These are phyloP conservation scores for Ogataea nitratoaversa DNA, from an alignment of 805 yeast genomes.

Conservation along the genomic window DNA sequence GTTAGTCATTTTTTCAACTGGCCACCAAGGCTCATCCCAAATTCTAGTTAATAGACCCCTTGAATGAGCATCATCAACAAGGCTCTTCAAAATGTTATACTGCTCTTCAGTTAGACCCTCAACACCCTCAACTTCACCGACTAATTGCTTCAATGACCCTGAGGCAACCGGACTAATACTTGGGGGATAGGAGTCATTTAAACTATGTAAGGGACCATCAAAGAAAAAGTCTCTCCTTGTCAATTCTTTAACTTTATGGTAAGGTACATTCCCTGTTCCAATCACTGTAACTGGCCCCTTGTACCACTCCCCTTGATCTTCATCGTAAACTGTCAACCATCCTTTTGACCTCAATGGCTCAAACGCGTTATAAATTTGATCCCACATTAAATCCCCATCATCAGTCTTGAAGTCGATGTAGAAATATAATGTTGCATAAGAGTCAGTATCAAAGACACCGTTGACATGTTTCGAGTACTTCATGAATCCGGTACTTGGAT, in stretches of 20 bases:
- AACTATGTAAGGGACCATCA: conserved; percentile 45
- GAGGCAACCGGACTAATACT: conserved; percentile 32
- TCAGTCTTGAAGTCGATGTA: conserved; percentile 61
- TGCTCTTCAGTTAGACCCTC: conserved; percentile 33
- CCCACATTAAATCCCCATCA: conserved; percentile 46
- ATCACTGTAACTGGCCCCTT: conserved; percentile 57
- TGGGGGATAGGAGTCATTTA: conserved; percentile 14
- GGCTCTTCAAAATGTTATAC: conserved; percentile 19
- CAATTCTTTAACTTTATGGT: conserved; percentile 27
- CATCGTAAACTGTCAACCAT: conserved; percentile 47
- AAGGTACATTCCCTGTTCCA: conserved; percentile 61
- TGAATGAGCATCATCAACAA: conserved; percentile 41
- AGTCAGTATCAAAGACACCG: conserved; percentile 34
- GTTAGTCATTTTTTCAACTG: conserved; percentile 36
- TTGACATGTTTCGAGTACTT: conserved; percentile 5
- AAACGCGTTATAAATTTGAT: conserved; percentile 39
- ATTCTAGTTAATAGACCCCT: conserved; percentile 51
- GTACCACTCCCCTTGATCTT: conserved; percentile 26
- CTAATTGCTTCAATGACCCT: conserved; percentile 18
- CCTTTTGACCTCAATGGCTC: conserved; percentile 40
- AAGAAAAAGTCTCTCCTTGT: conserved; percentile 37
- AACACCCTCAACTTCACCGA: conserved; percentile 14
- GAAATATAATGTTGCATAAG: conserved; percentile 47
- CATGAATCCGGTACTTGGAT: conserved; percentile 27
- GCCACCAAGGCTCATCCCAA: conserved; percentile 73